phyloP scores from a whole-genome alignment of 805 yeast species.

The Osmozyma mogii region DNA sequence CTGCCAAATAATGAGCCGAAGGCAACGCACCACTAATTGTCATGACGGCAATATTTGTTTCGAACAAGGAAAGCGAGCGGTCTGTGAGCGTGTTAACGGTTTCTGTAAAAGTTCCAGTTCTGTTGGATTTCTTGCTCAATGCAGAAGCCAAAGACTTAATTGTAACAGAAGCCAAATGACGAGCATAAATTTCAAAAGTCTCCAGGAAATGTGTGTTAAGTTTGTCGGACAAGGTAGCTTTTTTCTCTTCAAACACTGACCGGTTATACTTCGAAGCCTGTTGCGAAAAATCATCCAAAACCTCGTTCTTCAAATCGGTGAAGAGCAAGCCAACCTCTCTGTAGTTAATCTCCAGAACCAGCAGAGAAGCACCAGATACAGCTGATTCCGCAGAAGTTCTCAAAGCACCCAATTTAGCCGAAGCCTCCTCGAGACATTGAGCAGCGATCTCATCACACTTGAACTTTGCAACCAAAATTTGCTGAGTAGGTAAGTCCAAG shows the following conservation, averaged over 20 bases:
- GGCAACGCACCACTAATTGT: slow-evolving; percentile 23
- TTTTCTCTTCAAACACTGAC: slow-evolving; percentile 59
- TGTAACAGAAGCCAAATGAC: neutral
- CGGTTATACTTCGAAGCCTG: slow-evolving; percentile 70
- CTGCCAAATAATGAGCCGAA: slow-evolving; percentile 13
- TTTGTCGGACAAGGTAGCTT: slow-evolving; percentile 38
- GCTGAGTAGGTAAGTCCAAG: slow-evolving; percentile 94
- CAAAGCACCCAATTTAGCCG: slow-evolving; percentile 11
- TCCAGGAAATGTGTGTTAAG: slow-evolving; percentile 37
- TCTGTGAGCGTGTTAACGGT: slow-evolving; percentile 7
- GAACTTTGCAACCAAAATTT: slow-evolving; percentile 86
- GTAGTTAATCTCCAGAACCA: slow-evolving; percentile 31
- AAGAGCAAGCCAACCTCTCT: slow-evolving; percentile 39
- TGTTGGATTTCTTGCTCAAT: slow-evolving; percentile 4
- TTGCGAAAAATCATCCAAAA: slow-evolving; percentile 51
- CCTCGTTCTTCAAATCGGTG: slow-evolving; percentile 33
- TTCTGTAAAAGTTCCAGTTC: slow-evolving; percentile 9
- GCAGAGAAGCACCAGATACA: too few species aligned
- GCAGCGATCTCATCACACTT: slow-evolving; percentile 84
- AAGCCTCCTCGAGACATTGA: slow-evolving; percentile 23
- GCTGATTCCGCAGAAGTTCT: slow-evolving; percentile 1
- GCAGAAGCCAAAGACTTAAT: slow-evolving; percentile 4
- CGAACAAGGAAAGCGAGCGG: slow-evolving; percentile 8
- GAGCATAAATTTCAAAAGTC: slow-evolving; percentile 25
- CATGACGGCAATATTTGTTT: slow-evolving; percentile 10